Base-by-base conservation (phyloP, 805 yeast genomes). In the Candida easanensis region DNA sequence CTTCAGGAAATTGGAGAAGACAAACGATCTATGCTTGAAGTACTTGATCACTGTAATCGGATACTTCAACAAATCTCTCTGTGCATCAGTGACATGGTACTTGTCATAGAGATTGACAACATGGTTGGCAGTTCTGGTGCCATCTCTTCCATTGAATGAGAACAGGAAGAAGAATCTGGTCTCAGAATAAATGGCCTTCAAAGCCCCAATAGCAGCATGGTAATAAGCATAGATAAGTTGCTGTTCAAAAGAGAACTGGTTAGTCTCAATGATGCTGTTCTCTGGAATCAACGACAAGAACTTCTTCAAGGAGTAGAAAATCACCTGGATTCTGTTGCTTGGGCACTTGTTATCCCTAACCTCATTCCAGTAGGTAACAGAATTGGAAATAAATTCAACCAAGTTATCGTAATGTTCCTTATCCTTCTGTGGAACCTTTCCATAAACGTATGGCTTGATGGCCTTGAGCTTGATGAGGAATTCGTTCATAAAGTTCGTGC, bases 141-240 rank as follows among this genome's bases (percentile, higher is more conserved):
- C 66, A 39, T 62, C 60, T n/a, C 65, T 63, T 4, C 68, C 69
- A 40, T 58, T 55, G 46, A 64, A 66, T 2, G 66, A 63, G 46
- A 56, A 54, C 28, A 62, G 53, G 51, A 62, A 66, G 32, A 60
- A 57, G 44, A 64, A 66, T 32, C 68, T 48, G 4, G 60, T 57
- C 43, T 66, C 70, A 9, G 70, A 63, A 40, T 64, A 64, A 25
- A 66, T 50, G 1, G 69, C 65, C 43, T 59, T 65, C 35, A 66
- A 39, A 1, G 63, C 57, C 15, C 63, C 52, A 13, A 63, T 54
- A 4, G 54, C 60, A 4, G 68, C 67, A 35, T 62, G 67, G 46
- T 54, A 66, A 46, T 62, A 66, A 7, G 61, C 45, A 22, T 56
- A 57, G 11, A 66, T 45, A 14, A 65, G 40, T n/a, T 52, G 43